Evolutionary conservation across 192 early-diverging fungal genomes (phyloP).

Genomic region (Thamnidium elegans): DNA sequence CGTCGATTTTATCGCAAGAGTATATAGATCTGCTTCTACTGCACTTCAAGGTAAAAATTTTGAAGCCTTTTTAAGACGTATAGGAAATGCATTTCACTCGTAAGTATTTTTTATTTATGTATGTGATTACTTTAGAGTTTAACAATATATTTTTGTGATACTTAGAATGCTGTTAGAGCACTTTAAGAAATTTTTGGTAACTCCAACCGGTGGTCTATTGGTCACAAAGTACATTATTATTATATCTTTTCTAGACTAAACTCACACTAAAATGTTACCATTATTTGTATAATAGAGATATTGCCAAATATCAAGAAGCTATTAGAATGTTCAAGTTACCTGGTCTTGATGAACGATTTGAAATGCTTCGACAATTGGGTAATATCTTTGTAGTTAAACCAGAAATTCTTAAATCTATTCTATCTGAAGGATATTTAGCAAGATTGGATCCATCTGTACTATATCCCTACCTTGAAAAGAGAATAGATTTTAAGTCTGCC

Average conservation of each 20-base stretch:
- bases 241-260: background rate
- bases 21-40: conserved; percentile 58
- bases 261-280: background rate
- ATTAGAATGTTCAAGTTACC: conserved; percentile 74
- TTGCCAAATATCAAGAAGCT: conserved; percentile 90
- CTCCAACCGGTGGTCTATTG: conserved; percentile 82
- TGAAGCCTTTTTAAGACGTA: conserved; percentile 70
- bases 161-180: conserved; percentile 87
- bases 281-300: conserved; percentile 65
- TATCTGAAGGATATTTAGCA: conserved; percentile 82
- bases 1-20: conserved; percentile 70
- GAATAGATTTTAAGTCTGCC: conserved; percentile 79
- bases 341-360: conserved; percentile 78
- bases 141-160: background rate
- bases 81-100: conserved; percentile 80
- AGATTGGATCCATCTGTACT: conserved; percentile 75
- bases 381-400: conserved; percentile 93
- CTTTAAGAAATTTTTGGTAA: conserved; percentile 84
- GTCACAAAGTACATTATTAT: conserved; percentile 68
- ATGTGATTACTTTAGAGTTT: too few relatives aligned
- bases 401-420: conserved; percentile 81
- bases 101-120: conserved; percentile 33
- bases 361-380: conserved; percentile 86
- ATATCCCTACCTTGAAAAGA: conserved; percentile 84
- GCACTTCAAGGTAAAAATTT: conserved; percentile 74